Evolutionary conservation across 805 yeast genomes (phyloP).

Genomic region (Maudiozyma barnettii): DNA sequence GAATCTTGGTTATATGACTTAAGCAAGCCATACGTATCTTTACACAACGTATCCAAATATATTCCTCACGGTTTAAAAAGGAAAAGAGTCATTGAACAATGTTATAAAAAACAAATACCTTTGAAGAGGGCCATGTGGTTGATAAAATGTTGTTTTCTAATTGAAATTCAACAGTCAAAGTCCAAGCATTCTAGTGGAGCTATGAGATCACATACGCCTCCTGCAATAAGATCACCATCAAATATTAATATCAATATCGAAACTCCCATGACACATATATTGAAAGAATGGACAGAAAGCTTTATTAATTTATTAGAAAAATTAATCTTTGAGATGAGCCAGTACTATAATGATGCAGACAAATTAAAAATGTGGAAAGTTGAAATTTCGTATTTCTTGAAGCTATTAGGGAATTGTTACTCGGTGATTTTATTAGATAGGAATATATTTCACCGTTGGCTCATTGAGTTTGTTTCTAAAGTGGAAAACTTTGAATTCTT

Average conservation of each 20-base stretch:
- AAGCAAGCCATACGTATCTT: slow-evolving; percentile 56
- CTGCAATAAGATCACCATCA: background rate
- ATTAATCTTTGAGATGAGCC: slow-evolving; percentile 27
- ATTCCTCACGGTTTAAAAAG: slow-evolving; percentile 87
- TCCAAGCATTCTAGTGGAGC: background rate
- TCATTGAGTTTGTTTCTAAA: slow-evolving; percentile 42
- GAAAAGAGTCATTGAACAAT: slow-evolving; percentile 60
- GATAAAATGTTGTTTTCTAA: slow-evolving; percentile 74
- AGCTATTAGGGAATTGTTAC: slow-evolving; percentile 55
- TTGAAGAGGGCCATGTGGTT: slow-evolving; percentile 83
- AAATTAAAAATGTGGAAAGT: slow-evolving; percentile 32
- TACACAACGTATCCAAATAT: slow-evolving; percentile 60
- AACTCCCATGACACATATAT: slow-evolving; percentile 39
- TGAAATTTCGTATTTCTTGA: slow-evolving; percentile 50
- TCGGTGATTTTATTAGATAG: slow-evolving; percentile 59
- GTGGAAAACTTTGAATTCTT: slow-evolving; percentile 32
- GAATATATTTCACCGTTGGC: slow-evolving; percentile 52
- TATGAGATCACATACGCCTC: slow-evolving; percentile 4
- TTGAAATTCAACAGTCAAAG: slow-evolving; percentile 39
- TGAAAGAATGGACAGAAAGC: slow-evolving; percentile 85
- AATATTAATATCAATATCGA: background rate
- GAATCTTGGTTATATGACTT: slow-evolving; percentile 81
- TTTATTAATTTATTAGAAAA: slow-evolving; percentile 44
- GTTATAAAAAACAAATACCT: slow-evolving; percentile 61
- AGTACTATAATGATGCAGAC: slow-evolving; percentile 21